These are phyloP conservation scores for Talaromyces piceae DNA, from an alignment of 2,329 filamentous ascomycete genomes.

Conservation along the genomic window DNA sequence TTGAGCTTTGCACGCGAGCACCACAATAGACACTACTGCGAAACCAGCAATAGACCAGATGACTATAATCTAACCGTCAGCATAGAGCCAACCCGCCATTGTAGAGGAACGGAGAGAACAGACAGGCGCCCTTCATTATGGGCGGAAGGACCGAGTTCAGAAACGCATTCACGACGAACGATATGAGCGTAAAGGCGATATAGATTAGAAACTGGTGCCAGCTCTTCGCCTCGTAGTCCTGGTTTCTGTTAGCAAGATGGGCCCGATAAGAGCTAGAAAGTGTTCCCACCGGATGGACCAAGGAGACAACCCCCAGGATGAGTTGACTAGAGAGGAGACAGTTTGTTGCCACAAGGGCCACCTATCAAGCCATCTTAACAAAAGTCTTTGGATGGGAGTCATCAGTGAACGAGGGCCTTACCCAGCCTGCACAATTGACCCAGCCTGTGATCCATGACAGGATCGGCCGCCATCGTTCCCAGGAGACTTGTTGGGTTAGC, in stretches of 20 bases:
- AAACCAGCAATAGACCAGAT: background rate
- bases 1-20: background rate
- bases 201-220: background rate
- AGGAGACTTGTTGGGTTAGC: background rate
- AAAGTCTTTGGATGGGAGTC: background rate
- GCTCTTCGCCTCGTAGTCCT: background rate
- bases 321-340: background rate
- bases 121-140: slow-evolving; percentile 1
- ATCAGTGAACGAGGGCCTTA: background rate
- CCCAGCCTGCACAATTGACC: background rate
- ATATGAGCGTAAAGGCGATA: background rate
- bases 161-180: background rate
- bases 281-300: background rate
- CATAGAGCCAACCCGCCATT: background rate
- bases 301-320: background rate
- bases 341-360: background rate
- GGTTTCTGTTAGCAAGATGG: background rate
- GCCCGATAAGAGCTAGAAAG: background rate
- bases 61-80: background rate
- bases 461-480: background rate
- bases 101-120: background rate
- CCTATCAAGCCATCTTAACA: background rate
- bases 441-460: background rate
- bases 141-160: background rate
- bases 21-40: background rate